Percentiles rank a stretch among this genome's conserved stretches.
phyloP scores from a whole-genome alignment of 495 filamentous ascomycete species.

The Neurospora sp. region DNA sequence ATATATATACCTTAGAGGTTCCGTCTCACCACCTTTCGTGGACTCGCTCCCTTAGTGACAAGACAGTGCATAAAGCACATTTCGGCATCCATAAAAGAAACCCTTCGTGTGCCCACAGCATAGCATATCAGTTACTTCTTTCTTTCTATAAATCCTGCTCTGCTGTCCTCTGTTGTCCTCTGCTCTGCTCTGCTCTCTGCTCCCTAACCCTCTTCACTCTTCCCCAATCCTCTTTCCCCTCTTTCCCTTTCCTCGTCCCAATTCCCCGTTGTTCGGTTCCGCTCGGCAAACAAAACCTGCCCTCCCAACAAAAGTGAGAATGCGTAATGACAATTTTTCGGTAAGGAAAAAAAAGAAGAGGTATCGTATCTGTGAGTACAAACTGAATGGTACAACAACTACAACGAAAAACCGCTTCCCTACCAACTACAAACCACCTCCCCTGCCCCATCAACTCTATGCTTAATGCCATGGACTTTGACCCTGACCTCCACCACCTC shows the following conservation, averaged over 20 bases:
- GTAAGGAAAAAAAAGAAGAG: neutral
- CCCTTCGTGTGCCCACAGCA: neutral
- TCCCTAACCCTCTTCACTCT: neutral
- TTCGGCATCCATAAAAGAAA: neutral
- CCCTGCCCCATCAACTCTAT: neutral
- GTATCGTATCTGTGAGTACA: neutral
- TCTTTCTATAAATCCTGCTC: neutral
- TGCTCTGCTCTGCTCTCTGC: neutral
- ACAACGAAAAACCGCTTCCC: neutral
- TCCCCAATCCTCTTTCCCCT: neutral
- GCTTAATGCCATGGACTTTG: constrained; percentile 39
- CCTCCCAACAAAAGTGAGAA: neutral
- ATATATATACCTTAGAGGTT: no score
- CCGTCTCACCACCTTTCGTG: no score
- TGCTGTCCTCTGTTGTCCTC: neutral
- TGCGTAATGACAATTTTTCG: neutral
- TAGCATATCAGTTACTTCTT: neutral
- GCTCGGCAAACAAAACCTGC: neutral
- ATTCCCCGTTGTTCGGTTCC: neutral
- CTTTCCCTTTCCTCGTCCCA: neutral
- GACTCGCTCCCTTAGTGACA: neutral
- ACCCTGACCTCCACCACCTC: neutral
- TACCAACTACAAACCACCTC: neutral
- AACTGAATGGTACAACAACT: neutral
- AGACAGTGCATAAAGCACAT: neutral